Conservation (phyloP, 768 basidiomycete genomes). For the Leccinum barrowsii region DNA sequence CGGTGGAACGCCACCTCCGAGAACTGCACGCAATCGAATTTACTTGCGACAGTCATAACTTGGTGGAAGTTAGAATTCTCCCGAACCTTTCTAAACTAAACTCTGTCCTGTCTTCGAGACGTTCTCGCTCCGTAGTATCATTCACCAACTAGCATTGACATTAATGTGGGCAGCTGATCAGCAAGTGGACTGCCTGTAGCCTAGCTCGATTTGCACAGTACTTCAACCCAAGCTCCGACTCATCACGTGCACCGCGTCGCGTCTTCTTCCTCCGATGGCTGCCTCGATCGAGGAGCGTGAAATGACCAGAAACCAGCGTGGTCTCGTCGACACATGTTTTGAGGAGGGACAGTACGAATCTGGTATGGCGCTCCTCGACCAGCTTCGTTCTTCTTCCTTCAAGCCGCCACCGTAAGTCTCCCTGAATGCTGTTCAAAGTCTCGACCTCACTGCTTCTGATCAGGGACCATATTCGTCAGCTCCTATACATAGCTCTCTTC, state of each 20-base stretch:
- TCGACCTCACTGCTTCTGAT: slow-evolving; percentile 11
- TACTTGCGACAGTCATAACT: background rate
- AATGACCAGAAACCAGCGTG: slow-evolving; percentile 46
- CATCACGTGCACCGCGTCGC: slow-evolving; percentile 25
- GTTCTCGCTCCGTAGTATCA: background rate
- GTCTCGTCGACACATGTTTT: slow-evolving; percentile 66
- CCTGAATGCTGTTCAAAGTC: slow-evolving; percentile 7
- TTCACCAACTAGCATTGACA: background rate
- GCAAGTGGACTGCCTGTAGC: background rate
- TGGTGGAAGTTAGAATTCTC: background rate
- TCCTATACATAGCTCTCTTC: slow-evolving; percentile 69
- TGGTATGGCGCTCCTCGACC: slow-evolving; percentile 59
- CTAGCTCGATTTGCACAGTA: background rate
- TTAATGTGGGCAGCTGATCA: background rate
- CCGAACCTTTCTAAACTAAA: background rate
- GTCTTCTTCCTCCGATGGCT: slow-evolving; percentile 8
- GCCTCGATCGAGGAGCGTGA: slow-evolving; percentile 34
- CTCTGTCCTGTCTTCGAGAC: background rate
- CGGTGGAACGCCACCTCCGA: slow-evolving; percentile 5
- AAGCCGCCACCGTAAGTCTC: slow-evolving; percentile 55
- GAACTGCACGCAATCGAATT: background rate
- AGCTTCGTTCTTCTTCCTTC: slow-evolving; percentile 54
- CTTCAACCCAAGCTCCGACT: background rate
- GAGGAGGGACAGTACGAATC: slow-evolving; percentile 77
- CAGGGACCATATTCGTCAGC: slow-evolving; percentile 63